Base-by-base conservation (phyloP, 169 alveolate genomes). In the Plasmodium adleri region DNA sequence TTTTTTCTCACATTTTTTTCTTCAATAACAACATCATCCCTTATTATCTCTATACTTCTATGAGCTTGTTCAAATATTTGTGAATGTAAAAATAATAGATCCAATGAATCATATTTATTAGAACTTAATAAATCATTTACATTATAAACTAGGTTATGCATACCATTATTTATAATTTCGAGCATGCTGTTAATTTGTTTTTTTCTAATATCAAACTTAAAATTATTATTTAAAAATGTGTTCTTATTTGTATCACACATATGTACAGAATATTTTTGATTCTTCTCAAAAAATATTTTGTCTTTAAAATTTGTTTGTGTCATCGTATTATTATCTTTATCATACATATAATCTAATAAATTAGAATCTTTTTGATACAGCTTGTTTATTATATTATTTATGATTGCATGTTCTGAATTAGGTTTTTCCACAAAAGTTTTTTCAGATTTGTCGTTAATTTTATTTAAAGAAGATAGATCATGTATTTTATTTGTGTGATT, bases 41-140 rank as follows among this genome's bases (percentile, higher is more conserved):
- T 59, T 52, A 83, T 83, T 28, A 83, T 56, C 45, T 83, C 73
- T 83, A 83, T 67, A 63, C 83, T 83, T 49, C 17, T 83, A 56
- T 68, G 72, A 26, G 91, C 72, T 52, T 83, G 72, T 68, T 83
- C 85, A 68, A 83, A 83, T 50, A 83, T 45, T 43, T 83, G 66
- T 43, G 91, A 78, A 63, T 83, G 91, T 3, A 54, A 39, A 68
- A 67, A 63, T 24, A 83, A 26, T 56, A 17, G 28, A 47, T 50
- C 56, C 64, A 83, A 24, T 13, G 68, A 58, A 17, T 45, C 50
- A 60, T 52, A 68, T 52, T 68, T 83, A 4, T 39, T 39, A 67
- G 54, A 83, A 67, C 56, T 67, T 20, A 43, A 54, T 50, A 83
- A 43, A 54, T 83, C 85, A 28, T 83, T 83, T 24, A 83, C 63